phyloP scores from a whole-genome alignment of 768 basidiomycete species.

The Thelephora ganbajun region DNA sequence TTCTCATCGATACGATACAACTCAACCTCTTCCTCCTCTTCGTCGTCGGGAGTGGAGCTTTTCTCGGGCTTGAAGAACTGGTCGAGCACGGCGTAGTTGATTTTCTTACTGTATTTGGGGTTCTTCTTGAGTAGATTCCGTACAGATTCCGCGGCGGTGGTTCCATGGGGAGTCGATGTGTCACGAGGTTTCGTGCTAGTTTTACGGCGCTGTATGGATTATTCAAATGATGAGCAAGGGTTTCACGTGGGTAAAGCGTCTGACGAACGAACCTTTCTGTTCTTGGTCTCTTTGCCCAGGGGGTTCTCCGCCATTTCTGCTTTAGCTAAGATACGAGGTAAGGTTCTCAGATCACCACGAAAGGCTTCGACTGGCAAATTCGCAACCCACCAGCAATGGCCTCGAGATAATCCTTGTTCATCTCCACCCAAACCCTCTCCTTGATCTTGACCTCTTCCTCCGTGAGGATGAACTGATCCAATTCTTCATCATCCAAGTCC shows the following conservation, averaged over 20 bases:
- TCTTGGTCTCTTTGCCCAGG: slow-evolving; percentile 30
- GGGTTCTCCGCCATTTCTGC: slow-evolving; percentile 33
- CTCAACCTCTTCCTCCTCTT: slow-evolving; percentile 21
- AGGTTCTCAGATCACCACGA: slow-evolving; percentile 28
- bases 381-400: slow-evolving; percentile 74
- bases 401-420: slow-evolving; percentile 84
- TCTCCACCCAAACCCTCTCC: slow-evolving; percentile 88
- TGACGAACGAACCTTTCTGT: slow-evolving; percentile 66
- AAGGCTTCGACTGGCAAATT: not conserved
- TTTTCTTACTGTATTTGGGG: slow-evolving; percentile 78
- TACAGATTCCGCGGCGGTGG: slow-evolving; percentile 65
- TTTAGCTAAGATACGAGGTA: slow-evolving; percentile 42
- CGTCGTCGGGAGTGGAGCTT: slow-evolving; percentile 7
- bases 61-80: slow-evolving; percentile 40
- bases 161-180: slow-evolving; percentile 52
- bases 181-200: slow-evolving; percentile 54
- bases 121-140: slow-evolving; percentile 73
- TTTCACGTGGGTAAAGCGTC: not conserved
- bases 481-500: slow-evolving; percentile 84
- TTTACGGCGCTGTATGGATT: slow-evolving; percentile 48
- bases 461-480: slow-evolving; percentile 65
- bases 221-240: slow-evolving; percentile 1
- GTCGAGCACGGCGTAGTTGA: slow-evolving; percentile 86
- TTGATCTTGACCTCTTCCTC: slow-evolving; percentile 77
- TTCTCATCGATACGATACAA: slow-evolving; percentile 41